These are phyloP conservation scores for Populus hybrid DNA, from an alignment of 441 rosid species.

Conservation along the genomic window DNA sequence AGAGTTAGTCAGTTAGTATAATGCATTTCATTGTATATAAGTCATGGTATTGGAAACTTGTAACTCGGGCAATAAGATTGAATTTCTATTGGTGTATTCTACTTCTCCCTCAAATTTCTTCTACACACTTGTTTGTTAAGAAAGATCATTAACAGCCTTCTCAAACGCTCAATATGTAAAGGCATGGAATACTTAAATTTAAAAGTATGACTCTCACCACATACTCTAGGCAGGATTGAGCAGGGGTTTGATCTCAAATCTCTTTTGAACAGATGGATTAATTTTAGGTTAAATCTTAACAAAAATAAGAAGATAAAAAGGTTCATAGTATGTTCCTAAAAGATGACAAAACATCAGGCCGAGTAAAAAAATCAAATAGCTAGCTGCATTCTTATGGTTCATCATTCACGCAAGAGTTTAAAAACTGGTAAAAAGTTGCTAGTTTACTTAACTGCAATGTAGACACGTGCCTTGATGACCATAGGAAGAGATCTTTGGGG, in stretches of 20 bases:
- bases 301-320: neutral
- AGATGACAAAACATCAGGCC: neutral
- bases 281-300: neutral
- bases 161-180: neutral
- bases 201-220: neutral
- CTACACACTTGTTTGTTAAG: too few relatives aligned
- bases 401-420: neutral
- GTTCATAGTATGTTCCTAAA: neutral
- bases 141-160: neutral
- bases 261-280: neutral
- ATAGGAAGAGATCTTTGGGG: slow-evolving; percentile 88
- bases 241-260: neutral
- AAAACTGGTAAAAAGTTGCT: neutral
- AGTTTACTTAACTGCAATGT: slow-evolving; percentile 66
- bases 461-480: slow-evolving; percentile 75
- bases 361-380: neutral
- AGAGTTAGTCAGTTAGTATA: too few relatives aligned
- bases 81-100: too few relatives aligned
- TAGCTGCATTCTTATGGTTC: neutral
- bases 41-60: too few relatives aligned
- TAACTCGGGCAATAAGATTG: too few relatives aligned
- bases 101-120: too few relatives aligned
- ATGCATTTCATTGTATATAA: too few relatives aligned
- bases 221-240: neutral
- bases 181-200: neutral